Evolutionary conservation across 805 yeast species (phyloP).

Genomic region (Schizosaccharomyces cryophilus): DNA sequence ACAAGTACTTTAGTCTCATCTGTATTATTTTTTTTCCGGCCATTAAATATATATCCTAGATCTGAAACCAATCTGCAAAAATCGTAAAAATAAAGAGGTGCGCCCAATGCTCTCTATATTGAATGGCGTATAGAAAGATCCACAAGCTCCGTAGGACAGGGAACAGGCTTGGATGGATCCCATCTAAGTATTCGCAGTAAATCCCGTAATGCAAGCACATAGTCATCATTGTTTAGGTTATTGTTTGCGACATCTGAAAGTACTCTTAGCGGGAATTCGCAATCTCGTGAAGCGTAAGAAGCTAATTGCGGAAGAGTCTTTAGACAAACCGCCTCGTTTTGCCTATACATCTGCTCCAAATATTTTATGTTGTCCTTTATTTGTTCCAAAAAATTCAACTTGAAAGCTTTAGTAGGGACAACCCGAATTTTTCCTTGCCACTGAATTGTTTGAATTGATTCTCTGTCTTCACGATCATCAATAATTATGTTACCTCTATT

Average conservation of each 20-base stretch:
- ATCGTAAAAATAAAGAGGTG: too few species aligned
- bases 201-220: background rate
- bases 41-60: too few species aligned
- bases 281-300: background rate
- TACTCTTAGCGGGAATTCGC: background rate
- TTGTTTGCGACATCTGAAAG: background rate
- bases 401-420: background rate
- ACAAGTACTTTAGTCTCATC: too few species aligned
- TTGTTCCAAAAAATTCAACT: background rate
- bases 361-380: background rate
- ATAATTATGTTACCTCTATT: constrained; percentile 40
- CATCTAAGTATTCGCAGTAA: background rate
- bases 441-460: background rate
- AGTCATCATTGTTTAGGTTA: background rate
- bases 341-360: background rate
- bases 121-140: background rate
- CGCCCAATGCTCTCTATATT: too few species aligned
- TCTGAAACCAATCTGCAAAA: too few species aligned
- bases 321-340: background rate
- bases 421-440: background rate
- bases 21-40: too few species aligned
- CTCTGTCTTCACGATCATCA: constrained; percentile 10
- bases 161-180: background rate
- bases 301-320: background rate
- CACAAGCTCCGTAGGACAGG: background rate